Base-by-base conservation (phyloP, 805 yeast species). In the Cyberlindnera americana region DNA sequence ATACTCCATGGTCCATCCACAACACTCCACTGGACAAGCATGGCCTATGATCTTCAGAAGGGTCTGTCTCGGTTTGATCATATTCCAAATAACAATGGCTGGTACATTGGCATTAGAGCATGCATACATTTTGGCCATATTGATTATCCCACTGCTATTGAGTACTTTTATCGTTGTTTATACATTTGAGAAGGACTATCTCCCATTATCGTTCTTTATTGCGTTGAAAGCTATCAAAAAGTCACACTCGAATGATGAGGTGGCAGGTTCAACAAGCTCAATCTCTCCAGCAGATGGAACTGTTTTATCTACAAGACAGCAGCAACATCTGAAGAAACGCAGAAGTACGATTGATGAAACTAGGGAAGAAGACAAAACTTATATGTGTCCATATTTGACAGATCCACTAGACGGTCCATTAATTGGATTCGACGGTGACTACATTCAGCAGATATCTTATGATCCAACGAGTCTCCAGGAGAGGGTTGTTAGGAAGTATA, bases 21-120 rank as follows among this genome's bases (percentile, higher is more conserved):
- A 93, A 31, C 99, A 91, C 64, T 89, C 97, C 0, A 93, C 96
- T 0, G 99, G 98, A 1, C 86, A 84, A 57, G 90, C 90, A 3
- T 91, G 97, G 98, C 95, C 96, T 1, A 69, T 90, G 48, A 81
- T 91, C 7, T 83, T 85, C 53, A 72, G 96, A 54, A 72, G 99
- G 49, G 79, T 90, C 0, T 78, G 85, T 40, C 54, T 89, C 35
- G 98, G 98, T 0, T 62, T 91, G 22, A 63, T 85, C 19, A 69
- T 91, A 15, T 88, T 93, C 60, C 99, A 93, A 60, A 62, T 91
- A 36, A 88, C 96, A 25, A 89, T 90, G 87, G 91, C 91, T 2
- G 98, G 98, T 5, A 81, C 95, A 2, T 70, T 91, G 48, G 89
- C 86, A 1, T 70, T 87, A 40, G 89, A 85, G 54, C 78, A 80